Conservation (phyloP, 208 protist species). For the Eutreptiella sp. region DNA sequence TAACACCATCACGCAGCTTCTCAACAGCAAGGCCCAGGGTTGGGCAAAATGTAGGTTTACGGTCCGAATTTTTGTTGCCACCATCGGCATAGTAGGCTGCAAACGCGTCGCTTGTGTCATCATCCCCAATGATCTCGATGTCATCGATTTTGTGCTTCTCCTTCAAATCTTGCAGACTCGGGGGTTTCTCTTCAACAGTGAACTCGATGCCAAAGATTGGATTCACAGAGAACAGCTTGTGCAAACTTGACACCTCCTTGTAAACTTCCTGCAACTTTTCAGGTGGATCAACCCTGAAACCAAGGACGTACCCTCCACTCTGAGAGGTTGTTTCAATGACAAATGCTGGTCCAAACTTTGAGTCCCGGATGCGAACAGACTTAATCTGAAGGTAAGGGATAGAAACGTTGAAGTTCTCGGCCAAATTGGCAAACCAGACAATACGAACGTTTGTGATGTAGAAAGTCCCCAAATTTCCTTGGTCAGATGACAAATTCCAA, state of each 20-base stretch:
- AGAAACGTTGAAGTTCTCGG: constrained; percentile 86
- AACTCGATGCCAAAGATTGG: constrained; percentile 74
- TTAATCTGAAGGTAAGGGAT: constrained; percentile 90
- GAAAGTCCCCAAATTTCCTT: constrained; percentile 80
- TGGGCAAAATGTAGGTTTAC: constrained; percentile 61
- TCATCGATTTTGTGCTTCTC: constrained; percentile 41
- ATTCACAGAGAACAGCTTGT: constrained; percentile 58
- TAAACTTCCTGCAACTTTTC: constrained; percentile 60
- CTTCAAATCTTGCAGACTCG: constrained; percentile 22
- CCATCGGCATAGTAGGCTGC: constrained; percentile 82
- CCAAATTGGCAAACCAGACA: constrained; percentile 80
- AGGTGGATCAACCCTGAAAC: constrained; percentile 71
- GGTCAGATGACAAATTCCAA: constrained; percentile 80
- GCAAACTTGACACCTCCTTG: constrained; percentile 64
- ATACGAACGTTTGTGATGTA: constrained; percentile 88
- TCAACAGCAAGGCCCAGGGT: constrained; percentile 76
- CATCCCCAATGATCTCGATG: constrained; percentile 62
- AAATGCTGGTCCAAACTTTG: constrained; percentile 67
- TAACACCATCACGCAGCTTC: constrained; percentile 65
- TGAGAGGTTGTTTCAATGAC: constrained; percentile 62
- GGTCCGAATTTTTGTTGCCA: constrained; percentile 59
- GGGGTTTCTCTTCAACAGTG: constrained; percentile 32
- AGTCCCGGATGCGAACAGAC: constrained; percentile 55
- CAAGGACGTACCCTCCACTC: constrained; percentile 66
- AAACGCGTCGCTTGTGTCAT: constrained; percentile 68